Base-by-base conservation (phyloP, 1,284 basidiomycete species). In the Microbotryum scabiosae region DNA sequence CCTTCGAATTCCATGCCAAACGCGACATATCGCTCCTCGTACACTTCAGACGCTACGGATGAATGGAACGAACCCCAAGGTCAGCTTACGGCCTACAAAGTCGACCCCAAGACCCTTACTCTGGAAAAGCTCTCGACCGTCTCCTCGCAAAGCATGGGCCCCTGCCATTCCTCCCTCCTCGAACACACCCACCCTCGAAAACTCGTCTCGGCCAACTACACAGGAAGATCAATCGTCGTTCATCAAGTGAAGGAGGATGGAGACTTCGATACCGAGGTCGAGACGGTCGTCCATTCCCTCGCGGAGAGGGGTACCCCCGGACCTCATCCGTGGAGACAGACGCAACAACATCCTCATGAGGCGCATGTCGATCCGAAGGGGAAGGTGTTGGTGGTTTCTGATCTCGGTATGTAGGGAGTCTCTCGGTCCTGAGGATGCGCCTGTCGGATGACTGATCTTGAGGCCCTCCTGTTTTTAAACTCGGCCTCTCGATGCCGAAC, bases 321-420 rank as follows among this genome's bases (percentile, higher is more conserved):
- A 7, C 54, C 64, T 16, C 41, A 56, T 20, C 10, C 20, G 0
- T 12, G 23, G 26, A 51, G 66, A 12, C 66, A 68, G 26, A 41
- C 57, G 16, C 59, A 60, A 36, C 53, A 60, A 26, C 66, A 68
- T 25, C 66, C 66, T 26, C 66, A 68, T 43, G 66, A 55, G 5
- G 66, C 60, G 26, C 57, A 61, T 18, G 28, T 61, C n/a, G 64
- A 68, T 30, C 66, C 64, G 20, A 55, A 21, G 2, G 53, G 56
- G 6, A 28, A 20, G 0, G 45, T 61, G 9, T 18, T 61, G 18
- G 59, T 65, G 12, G 53, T 68, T 1, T 63, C 66, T 4, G 66
- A 68, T 49, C 30, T 68, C 12, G 66, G 36, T 41, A 41, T 16
- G 36, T 41, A 41, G 36, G 16, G 5, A 16, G 12, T 16, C 16